Evolutionary conservation across 345 rosid species (phyloP).

Genomic region (Pistacia atlantica): DNA sequence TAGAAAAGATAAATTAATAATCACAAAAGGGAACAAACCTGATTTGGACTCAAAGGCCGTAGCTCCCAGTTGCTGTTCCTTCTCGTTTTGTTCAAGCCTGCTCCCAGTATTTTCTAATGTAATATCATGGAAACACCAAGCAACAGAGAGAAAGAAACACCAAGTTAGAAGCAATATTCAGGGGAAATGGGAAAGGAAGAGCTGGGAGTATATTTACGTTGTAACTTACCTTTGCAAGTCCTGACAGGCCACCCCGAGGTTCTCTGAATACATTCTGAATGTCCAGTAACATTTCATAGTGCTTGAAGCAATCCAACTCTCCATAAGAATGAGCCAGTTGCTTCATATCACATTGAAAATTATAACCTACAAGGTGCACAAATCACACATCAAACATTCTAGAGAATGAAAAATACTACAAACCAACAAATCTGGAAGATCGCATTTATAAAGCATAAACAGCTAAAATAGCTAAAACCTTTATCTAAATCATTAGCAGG

Average conservation of each 20-base stretch:
- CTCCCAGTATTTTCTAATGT: slow-evolving; percentile 83
- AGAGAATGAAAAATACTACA: neutral
- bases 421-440: neutral
- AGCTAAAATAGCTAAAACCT: neutral
- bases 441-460: neutral
- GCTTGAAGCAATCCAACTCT: slow-evolving; percentile 76
- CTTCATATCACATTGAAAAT: slow-evolving; percentile 76
- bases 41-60: slow-evolving; percentile 74
- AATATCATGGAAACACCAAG: neutral
- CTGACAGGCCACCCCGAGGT: slow-evolving; percentile 76
- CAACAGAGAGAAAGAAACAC: neutral
- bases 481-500: neutral
- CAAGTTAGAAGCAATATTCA: neutral
- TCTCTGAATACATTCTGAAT: slow-evolving; percentile 76
- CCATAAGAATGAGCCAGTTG: slow-evolving; percentile 70
- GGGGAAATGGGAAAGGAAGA: slow-evolving; percentile 6
- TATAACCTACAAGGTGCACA: slow-evolving; percentile 59
- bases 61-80: slow-evolving; percentile 89
- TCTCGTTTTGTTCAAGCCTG: slow-evolving; percentile 85
- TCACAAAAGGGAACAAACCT: slow-evolving; percentile 44
- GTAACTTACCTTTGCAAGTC: slow-evolving; percentile 69
- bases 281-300: slow-evolving; percentile 81
- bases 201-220: slow-evolving; percentile 2
- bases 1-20: neutral
- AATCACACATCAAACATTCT: slow-evolving; percentile 4